Base-by-base conservation (phyloP, 2,329 filamentous ascomycete species). In the Colletotrichum gloeosporioides region DNA sequence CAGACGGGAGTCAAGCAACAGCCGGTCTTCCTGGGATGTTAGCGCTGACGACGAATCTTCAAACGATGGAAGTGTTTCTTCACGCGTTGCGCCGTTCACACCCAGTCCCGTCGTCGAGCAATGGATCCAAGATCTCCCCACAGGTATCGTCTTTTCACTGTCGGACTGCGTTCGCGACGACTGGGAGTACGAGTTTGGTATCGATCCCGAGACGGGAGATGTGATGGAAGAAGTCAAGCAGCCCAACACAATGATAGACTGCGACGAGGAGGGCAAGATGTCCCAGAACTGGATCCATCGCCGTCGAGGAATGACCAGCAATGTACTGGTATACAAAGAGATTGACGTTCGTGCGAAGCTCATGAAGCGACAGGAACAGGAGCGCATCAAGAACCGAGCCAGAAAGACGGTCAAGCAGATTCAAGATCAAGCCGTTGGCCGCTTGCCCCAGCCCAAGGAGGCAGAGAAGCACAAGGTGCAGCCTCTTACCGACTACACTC, bases 151-250 rank as follows among this genome's bases (percentile, higher is more conserved):
- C 12, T 55, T 27, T 22, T 70, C 36, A 16, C 69, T 57, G n/a
- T 68, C 39, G 39, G n/a, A 72, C 39, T 49, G 39, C 13, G 32
- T 22, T 34, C 32, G 29, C 16, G n/a, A 63, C 18, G 31, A 34
- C 59, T 34, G 61, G 55, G 68, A 69, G 44, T 53, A 53, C 18
- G 44, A 69, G 9, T 53, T 25, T 27, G 87, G 87, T 22, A 79
- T 89, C 4, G 79, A 89, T 65, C 80, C 87, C 0, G 25, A 61
- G 2, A 85, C 81, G 0, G 87, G 87, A 5, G 10, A 69, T 6
- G 77, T 88, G 6, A 36, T 87, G 18, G 57, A 78, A 0, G 84
- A 84, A 0, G 53, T 87, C 2, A 39, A 79, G 1, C 82, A 86
- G 13, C 84, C 86, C 1, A 77, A 80, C 0, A 84, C 84, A 3